Conservation (phyloP, 2,329 filamentous ascomycete species). For the Ciborinia camelliae region DNA sequence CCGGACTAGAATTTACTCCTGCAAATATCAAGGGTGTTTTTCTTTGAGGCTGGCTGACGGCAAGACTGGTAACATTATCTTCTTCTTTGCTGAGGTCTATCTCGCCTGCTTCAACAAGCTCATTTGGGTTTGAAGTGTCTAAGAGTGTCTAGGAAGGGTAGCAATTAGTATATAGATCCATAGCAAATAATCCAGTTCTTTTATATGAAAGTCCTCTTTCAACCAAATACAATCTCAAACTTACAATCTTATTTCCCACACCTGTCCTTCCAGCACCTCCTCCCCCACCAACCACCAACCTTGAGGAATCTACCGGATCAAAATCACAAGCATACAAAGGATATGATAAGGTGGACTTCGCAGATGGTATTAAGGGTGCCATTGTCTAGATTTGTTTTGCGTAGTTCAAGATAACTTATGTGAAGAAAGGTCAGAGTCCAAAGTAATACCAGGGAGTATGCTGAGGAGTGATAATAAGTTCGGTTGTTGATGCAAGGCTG, state of each 20-base stretch:
- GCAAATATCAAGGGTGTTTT: constrained; percentile 61
- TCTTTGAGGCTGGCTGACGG: constrained; percentile 58
- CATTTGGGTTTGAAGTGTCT: constrained; percentile 33
- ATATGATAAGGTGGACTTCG: constrained; percentile 60
- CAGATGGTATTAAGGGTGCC: constrained; percentile 35
- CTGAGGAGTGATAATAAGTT: neutral
- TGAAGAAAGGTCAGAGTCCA: neutral
- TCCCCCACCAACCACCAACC: constrained; percentile 79
- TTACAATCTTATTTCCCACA: constrained; percentile 81
- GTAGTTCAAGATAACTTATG: neutral
- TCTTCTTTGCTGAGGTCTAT: constrained; percentile 78
- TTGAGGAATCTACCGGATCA: constrained; percentile 72
- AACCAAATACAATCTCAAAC: constrained; percentile 36
- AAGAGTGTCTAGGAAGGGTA: constrained; percentile 34
- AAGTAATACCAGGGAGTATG: neutral
- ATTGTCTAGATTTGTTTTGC: constrained; percentile 22
- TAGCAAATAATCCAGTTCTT: neutral
- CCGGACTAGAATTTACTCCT: constrained; percentile 78
- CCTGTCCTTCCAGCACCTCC: constrained; percentile 79
- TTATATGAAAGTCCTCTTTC: neutral
- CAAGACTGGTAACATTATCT: constrained; percentile 84
- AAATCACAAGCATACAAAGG: constrained; percentile 87
- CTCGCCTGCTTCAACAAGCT: constrained; percentile 62
- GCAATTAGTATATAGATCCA: neutral
- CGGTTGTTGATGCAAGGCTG: constrained; percentile 14